These are phyloP conservation scores for Penicillium chermesinum DNA, from an alignment of 495 filamentous ascomycete species.

Conservation along the genomic window DNA sequence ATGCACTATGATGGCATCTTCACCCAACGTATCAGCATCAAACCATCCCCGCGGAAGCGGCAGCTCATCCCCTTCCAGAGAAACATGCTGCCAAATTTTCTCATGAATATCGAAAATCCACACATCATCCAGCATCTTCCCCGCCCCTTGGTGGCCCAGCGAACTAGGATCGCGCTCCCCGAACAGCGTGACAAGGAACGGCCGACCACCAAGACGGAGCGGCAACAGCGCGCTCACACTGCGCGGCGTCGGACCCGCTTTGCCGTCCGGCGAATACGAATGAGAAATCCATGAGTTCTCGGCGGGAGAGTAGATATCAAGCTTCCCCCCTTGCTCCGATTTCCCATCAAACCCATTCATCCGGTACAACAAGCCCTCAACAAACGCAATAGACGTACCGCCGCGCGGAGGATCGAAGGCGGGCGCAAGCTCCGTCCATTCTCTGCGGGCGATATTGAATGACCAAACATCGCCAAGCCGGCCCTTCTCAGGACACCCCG, in stretches of 20 bases:
- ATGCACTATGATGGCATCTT: constrained; percentile 34
- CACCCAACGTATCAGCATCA: constrained; percentile 29
- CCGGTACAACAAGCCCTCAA: constrained; percentile 55
- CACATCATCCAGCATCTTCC: constrained; percentile 64
- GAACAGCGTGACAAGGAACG: constrained; percentile 60
- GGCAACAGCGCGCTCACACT: constrained; percentile 46
- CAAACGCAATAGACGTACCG: constrained; percentile 57
- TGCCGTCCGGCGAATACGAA: constrained; percentile 44
- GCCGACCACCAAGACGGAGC: constrained; percentile 45
- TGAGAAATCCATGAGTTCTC: constrained; percentile 40
- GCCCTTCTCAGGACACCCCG: constrained; percentile 57
- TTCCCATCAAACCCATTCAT: constrained; percentile 71
- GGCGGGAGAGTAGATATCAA: constrained; percentile 51
- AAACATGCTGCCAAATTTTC: constrained; percentile 48
- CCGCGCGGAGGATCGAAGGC: constrained; percentile 58
- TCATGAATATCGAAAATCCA: constrained; percentile 66
- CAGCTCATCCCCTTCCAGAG: constrained; percentile 41
- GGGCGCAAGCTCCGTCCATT: constrained; percentile 58
- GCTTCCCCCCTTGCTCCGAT: constrained; percentile 54
- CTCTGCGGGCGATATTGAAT: constrained; percentile 53
- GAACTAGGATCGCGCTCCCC: constrained; percentile 61
- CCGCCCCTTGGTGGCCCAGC: constrained; percentile 60
- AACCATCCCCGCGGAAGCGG: constrained; percentile 42
- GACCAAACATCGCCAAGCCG: constrained; percentile 65
- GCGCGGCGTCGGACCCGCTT: constrained; percentile 25